Evolutionary conservation across 2,329 filamentous ascomycete species (phyloP), one percentile per base, ranked within the genome.

Genomic region (Botryosphaeria dothidea): DNA sequence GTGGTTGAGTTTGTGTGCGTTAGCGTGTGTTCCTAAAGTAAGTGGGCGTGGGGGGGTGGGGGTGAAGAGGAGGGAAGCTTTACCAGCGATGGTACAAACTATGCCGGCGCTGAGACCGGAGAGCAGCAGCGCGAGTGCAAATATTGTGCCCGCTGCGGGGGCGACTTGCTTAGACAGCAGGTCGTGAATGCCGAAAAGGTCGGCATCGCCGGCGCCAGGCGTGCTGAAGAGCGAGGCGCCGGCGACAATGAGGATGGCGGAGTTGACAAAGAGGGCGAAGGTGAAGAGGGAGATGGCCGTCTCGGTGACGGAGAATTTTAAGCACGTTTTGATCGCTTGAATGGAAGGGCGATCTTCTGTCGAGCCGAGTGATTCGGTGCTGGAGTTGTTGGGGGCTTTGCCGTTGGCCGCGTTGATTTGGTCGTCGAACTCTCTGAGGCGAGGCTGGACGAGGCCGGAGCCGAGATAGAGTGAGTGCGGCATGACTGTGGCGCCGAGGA

Each of bases 261-360:
- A 91, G 80, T 95, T 95, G 72, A 94, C 90, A 72, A 95, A 95
- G 3, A 95, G 84, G 0, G 92, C 92, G 74, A 94, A 93, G 0
- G 90, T 92, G 74, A 93, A 92, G 41, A 95, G 87, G 0, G 89
- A 90, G 17, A 92, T 73, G 8, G 86, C 81, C 13, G 93, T 80
- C 73, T 95, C 92, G 19, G 85, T 79, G 65, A 91, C 88, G 3
- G 90, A 91, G 74, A 91, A 91, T 66, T 88, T 90, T 71, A 93
- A 84, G 67, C 88, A 93, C 71, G 88, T 85, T 17, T 84, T 84
- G 68, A 95, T 92, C 17, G 92, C 91, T 4, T 83, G 78, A 1
- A 91, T 81, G 1, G 90, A 92, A 0, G 92, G 92, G 4, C 86
- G 80, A 74, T 94, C 94, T 66, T 86, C 84, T 2, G 81, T 84